These are phyloP conservation scores for Tetrahymena thermophila DNA, from an alignment of 73 alveolate genomes.

Conservation along the genomic window DNA sequence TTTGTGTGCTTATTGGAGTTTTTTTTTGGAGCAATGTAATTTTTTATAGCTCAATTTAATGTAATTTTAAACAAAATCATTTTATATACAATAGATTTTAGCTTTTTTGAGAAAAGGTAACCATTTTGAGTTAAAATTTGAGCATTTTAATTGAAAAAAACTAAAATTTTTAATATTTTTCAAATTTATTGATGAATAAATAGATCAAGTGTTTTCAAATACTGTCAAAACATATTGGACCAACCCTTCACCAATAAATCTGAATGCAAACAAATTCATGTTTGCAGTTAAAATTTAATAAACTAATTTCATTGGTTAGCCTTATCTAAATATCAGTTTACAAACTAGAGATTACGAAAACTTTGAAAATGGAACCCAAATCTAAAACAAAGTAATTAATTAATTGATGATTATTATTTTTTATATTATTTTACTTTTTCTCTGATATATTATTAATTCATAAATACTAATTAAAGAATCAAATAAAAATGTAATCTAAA, in stretches of 20 bases:
- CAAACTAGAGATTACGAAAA: not conserved
- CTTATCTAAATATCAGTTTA: not conserved
- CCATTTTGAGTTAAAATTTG: not conserved
- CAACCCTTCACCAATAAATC: not conserved
- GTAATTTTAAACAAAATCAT: not conserved
- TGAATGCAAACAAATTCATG: not conserved
- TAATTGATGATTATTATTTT: too few species aligned
- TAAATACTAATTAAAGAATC: not conserved
- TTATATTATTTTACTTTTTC: too few species aligned
- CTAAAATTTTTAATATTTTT: not conserved
- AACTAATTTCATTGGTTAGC: not conserved
- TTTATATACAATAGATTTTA: not conserved
- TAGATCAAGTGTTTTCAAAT: not conserved
- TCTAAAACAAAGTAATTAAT: not conserved
- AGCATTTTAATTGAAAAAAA: not conserved
- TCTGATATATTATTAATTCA: too few species aligned
- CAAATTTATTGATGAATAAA: not conserved
- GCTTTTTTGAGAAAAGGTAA: not conserved
- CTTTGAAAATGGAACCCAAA: not conserved
- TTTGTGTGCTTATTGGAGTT: not conserved
- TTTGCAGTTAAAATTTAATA: not conserved
- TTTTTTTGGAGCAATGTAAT: not conserved
- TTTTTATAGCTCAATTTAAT: too few species aligned
- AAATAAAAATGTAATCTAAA: not conserved
- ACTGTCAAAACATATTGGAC: not conserved